These are phyloP conservation scores for Mytilinidion resinicola DNA, from an alignment of 495 filamentous ascomycete species.

Conservation along the genomic window DNA sequence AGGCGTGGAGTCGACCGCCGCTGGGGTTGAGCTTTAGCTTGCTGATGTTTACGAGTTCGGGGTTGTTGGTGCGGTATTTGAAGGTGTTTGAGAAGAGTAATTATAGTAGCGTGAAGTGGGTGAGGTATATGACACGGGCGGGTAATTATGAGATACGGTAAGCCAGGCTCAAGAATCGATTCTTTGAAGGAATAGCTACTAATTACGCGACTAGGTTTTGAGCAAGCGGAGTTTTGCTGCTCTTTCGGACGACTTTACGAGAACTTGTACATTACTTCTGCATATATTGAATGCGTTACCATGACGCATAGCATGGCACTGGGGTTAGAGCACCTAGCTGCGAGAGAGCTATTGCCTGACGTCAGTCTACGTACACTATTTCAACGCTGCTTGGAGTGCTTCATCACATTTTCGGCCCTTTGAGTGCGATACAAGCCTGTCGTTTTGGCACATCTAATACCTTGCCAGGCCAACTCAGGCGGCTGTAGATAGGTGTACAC, in stretches of 20 bases:
- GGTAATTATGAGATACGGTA: slow-evolving; percentile 74
- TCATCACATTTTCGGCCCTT: no score
- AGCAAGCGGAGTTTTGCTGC: neutral
- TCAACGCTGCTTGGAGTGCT: no score
- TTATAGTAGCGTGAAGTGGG: slow-evolving; percentile 98
- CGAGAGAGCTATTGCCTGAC: no score
- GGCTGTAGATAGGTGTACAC: no score
- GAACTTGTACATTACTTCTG: neutral
- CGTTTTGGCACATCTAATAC: no score
- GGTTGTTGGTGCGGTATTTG: slow-evolving; percentile 85
- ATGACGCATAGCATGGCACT: neutral
- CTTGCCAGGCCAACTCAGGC: no score
- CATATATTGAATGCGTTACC: neutral
- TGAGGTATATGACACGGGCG: slow-evolving; percentile 97
- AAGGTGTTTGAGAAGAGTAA: slow-evolving; percentile 99
- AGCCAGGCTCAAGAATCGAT: neutral
- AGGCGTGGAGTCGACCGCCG: slow-evolving; percentile 92
- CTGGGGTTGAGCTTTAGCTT: slow-evolving; percentile 85
- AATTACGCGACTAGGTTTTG: neutral
- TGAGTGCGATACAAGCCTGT: no score
- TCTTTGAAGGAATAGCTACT: neutral
- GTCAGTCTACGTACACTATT: no score
- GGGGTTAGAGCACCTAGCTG: no score
- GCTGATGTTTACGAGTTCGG: slow-evolving; percentile 96
- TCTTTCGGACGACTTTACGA: neutral